Percentiles rank a stretch among this genome's conserved stretches.
Evolutionary conservation across 2,329 filamentous ascomycete genomes (phyloP).

Genomic region (Colletotrichum horii): DNA sequence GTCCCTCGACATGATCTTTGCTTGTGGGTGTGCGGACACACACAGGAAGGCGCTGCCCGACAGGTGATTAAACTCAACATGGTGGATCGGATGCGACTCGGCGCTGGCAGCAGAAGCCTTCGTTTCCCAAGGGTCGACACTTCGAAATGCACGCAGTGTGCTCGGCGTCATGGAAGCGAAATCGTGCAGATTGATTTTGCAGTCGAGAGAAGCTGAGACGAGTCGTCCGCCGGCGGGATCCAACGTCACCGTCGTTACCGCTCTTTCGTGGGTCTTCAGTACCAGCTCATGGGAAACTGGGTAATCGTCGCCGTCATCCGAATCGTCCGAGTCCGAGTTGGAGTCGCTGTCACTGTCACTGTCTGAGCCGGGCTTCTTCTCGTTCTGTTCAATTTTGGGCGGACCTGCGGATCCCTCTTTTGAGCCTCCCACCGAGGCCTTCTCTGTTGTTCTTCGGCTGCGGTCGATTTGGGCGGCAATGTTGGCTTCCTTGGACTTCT

Average conservation of each 20-base stretch:
- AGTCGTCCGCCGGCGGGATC: constrained; percentile 86
- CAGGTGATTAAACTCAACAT: constrained; percentile 84
- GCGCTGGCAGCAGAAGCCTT: constrained; percentile 72
- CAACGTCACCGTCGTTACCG: constrained; percentile 82
- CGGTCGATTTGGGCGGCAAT: constrained; percentile 81
- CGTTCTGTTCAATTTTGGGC: constrained; percentile 27
- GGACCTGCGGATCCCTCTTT: constrained; percentile 31
- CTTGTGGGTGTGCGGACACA: constrained; percentile 86
- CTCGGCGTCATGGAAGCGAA: constrained; percentile 96
- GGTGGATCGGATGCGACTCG: constrained; percentile 88
- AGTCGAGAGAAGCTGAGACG: constrained; percentile 90
- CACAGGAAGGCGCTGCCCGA: constrained; percentile 84
- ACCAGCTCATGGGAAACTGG: constrained; percentile 93
- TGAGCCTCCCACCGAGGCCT: constrained; percentile 29
- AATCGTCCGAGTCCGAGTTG: constrained; percentile 62
- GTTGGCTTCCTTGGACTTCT: constrained; percentile 75
- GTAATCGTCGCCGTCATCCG: constrained; percentile 83
- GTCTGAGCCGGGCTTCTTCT: constrained; percentile 25
- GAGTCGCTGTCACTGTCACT: constrained; percentile 52
- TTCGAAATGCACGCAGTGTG: constrained; percentile 92
- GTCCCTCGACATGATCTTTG: constrained; percentile 87
- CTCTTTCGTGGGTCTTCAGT: constrained; percentile 88
- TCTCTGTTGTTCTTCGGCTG: constrained; percentile 66
- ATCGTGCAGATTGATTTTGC: constrained; percentile 90
- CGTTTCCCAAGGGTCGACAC: constrained; percentile 81